Percentiles rank a stretch among this genome's conserved stretches.
These are phyloP conservation scores for Moricandia arvensis DNA, from an alignment of 345 rosid genomes.

Conservation along the genomic window DNA sequence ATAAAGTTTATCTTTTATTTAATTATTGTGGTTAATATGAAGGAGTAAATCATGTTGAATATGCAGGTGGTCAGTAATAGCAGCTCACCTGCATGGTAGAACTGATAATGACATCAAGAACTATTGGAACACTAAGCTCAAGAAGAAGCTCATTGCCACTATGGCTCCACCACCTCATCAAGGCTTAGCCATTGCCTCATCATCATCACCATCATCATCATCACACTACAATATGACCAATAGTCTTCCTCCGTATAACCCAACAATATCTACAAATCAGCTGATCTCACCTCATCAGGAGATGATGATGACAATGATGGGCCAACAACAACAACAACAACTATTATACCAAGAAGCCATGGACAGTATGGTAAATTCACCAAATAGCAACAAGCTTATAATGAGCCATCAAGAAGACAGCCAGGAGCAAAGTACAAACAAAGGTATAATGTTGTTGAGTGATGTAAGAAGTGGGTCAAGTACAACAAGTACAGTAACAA, in stretches of 20 bases:
- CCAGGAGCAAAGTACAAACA: slow-evolving; percentile 40
- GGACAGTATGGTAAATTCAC: slow-evolving; percentile 34
- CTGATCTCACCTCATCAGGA: slow-evolving; percentile 34
- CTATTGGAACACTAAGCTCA: slow-evolving; percentile 92
- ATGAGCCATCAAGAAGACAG: slow-evolving; percentile 42
- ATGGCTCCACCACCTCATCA: slow-evolving; percentile 33
- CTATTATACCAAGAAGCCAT: slow-evolving; percentile 33
- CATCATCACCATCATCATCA: slow-evolving; percentile 36
- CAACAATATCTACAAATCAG: slow-evolving; percentile 42
- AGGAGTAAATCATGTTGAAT: not conserved
- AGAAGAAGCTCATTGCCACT: slow-evolving; percentile 64
- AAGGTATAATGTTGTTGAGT: slow-evolving; percentile 32
- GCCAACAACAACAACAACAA: slow-evolving; percentile 40
- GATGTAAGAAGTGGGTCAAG: slow-evolving; percentile 62
- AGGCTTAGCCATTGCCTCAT: slow-evolving; percentile 28
- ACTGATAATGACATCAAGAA: slow-evolving; percentile 92
- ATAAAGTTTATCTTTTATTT: not conserved
- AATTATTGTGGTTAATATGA: not conserved
- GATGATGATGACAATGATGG: slow-evolving; percentile 42
- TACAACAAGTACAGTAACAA: slow-evolving; percentile 55
- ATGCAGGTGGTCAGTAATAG: slow-evolving; percentile 83
- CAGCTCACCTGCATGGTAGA: slow-evolving; percentile 85
- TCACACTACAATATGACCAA: slow-evolving; percentile 34
- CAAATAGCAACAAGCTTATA: slow-evolving; percentile 27
- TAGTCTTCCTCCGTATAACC: slow-evolving; percentile 30